These are phyloP conservation scores for Taphrina wiesneri DNA, from an alignment of 1,139 yeast genomes.

Conservation along the genomic window DNA sequence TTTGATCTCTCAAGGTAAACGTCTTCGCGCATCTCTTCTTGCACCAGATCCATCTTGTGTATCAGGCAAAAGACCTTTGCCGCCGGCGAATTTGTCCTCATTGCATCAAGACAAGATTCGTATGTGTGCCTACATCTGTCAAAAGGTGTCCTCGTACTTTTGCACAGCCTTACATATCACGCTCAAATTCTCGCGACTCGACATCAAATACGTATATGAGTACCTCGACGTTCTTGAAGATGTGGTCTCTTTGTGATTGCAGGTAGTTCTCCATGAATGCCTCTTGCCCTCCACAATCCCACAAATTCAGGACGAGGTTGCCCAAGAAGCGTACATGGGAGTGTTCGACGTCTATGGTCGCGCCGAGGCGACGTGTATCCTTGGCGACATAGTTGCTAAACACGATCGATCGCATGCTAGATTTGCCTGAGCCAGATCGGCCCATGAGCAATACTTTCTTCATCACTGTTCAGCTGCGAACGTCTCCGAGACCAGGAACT, in stretches of 20 bases:
- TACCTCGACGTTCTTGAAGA: constrained; percentile 96
- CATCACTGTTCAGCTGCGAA: constrained; percentile 10
- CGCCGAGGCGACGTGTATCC: constrained; percentile 92
- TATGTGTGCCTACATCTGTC: constrained; percentile 60
- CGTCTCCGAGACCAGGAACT: too few species aligned
- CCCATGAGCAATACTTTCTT: constrained; percentile 36
- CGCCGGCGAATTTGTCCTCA: constrained; percentile 82
- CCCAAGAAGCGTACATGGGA: constrained; percentile 90
- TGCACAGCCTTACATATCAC: constrained; percentile 58
- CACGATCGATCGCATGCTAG: constrained; percentile 94
- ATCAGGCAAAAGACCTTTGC: constrained; percentile 88
- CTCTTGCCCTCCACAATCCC: constrained; percentile 99
- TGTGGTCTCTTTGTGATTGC: constrained; percentile 82
- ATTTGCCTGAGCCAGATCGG: constrained; percentile 79
- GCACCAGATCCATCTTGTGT: constrained; percentile 96
- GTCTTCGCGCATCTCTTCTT: constrained; percentile 80
- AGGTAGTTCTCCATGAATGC: constrained; percentile 94
- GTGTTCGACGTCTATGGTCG: constrained; percentile 96
- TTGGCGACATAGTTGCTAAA: constrained; percentile 92
- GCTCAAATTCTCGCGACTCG: constrained; percentile 84
- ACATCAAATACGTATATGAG: constrained; percentile 95
- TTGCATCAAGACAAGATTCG: constrained; percentile 74
- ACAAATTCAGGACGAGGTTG: constrained; percentile 87
- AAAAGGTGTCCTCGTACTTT: background rate
- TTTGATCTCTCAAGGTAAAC: constrained; percentile 46